Percentiles rank a stretch among this genome's conserved stretches.
phyloP scores from a whole-genome alignment of 1,284 basidiomycete genomes.

The Fomitopsis schrenkii region DNA sequence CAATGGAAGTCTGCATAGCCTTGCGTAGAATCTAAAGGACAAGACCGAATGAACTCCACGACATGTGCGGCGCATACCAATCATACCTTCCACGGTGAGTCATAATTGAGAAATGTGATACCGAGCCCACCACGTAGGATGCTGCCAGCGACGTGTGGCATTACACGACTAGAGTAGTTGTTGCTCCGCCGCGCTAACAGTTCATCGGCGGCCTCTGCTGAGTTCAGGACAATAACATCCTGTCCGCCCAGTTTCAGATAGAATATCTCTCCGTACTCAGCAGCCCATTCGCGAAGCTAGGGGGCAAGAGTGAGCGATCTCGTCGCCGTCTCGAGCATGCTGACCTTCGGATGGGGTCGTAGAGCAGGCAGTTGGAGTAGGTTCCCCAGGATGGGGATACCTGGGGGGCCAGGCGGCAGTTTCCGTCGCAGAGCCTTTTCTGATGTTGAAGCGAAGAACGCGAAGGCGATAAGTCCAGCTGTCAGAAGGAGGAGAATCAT shows the following conservation, averaged over 20 bases:
- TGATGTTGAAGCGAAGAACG: neutral
- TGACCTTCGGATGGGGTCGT: conserved; percentile 4
- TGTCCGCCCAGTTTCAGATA: conserved; percentile 25
- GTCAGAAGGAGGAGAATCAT: neutral
- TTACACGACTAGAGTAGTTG: conserved; percentile 21
- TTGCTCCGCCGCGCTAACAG: conserved; percentile 28
- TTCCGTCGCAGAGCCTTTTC: neutral
- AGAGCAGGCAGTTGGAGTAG: conserved; percentile 1
- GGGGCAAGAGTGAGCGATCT: neutral
- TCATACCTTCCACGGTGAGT: conserved; percentile 25
- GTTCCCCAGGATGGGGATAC: conserved; percentile 6
- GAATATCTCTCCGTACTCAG: conserved; percentile 26
- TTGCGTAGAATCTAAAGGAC: conserved; percentile 14
- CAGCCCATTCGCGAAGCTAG: conserved; percentile 27
- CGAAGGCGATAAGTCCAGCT: neutral
- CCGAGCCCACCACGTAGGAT: conserved; percentile 28
- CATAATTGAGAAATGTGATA: conserved; percentile 25
- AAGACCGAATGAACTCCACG: neutral
- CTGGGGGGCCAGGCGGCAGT: conserved; percentile 3
- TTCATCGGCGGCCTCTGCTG: conserved; percentile 28
- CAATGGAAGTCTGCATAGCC: conserved; percentile 21
- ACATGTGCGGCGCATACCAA: neutral
- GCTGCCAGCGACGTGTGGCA: conserved; percentile 27
- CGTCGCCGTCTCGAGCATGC: neutral
- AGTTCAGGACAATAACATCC: conserved; percentile 31